Evolutionary conservation across 163 green algal genomes (phyloP), one percentile per base, ranked within the genome.

Genomic region (Chlamydomonas reinhardtii): DNA sequence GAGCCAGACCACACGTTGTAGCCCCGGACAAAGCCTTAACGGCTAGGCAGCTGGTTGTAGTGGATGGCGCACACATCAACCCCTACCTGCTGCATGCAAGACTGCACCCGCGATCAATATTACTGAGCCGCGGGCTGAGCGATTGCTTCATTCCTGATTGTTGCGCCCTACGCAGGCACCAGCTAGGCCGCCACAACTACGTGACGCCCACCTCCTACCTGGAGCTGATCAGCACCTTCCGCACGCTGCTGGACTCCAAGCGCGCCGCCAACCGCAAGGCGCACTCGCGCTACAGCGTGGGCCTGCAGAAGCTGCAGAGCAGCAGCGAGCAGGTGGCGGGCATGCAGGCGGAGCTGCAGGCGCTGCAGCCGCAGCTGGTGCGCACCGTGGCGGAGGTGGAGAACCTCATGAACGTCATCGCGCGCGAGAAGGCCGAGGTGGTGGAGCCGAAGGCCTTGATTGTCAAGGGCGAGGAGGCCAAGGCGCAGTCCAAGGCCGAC

Each of bases 131-230:
- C n/a, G n/a, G n/a, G n/a, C n/a, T n/a, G n/a, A n/a, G n/a, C n/a
- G n/a, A n/a, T n/a, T n/a, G n/a, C 48, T 56, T 17, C 48, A 22
- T 14, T 56, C 14, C n/a, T n/a, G n/a, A n/a, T n/a, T n/a, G n/a
- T n/a, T n/a, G 48, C 48, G 48, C 48, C 14, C 39, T 14, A 5
- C 29, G 16, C 84, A 86, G 68, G 61, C 20, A 72, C 31, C 80
- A 90, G 56, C 71, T 93, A 24, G 94, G 95, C 20, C 88, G 95
- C 14, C 82, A 93, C 83, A 97, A 96, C 84, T 98, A 98, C 82
- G 94, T 98, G 29, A 98, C 95, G 16, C 95, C 94, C 59, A 97
- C 95, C 4, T 94, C 89, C 1, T 98, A 97, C 92, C 90, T 97
- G 71, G 94, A 98, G 92, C 94, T 98, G 8, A 94, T 96, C 80